These are phyloP conservation scores for Glarea lozoyensis DNA, from an alignment of 495 filamentous ascomycete species.

Conservation along the genomic window DNA sequence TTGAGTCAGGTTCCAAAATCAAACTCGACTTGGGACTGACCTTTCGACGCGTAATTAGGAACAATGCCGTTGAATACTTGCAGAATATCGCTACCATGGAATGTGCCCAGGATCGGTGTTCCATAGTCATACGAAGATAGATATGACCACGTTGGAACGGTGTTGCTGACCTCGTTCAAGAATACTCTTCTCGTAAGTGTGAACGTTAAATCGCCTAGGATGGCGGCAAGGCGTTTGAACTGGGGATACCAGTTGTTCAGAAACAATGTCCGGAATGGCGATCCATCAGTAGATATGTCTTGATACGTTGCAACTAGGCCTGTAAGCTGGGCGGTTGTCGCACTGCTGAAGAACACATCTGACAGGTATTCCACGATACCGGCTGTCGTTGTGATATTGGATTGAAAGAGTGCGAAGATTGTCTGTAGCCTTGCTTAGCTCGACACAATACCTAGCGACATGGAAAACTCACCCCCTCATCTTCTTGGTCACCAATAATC, in stretches of 20 bases:
- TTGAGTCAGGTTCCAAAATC: neutral
- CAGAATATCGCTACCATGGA: conserved; percentile 52
- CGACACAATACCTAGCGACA: neutral
- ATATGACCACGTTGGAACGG: conserved; percentile 62
- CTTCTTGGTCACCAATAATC: conserved; percentile 52
- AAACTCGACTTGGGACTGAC: neutral
- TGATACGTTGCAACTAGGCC: conserved; percentile 37
- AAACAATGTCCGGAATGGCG: conserved; percentile 58
- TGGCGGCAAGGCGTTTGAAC: conserved; percentile 69
- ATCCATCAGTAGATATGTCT: conserved; percentile 28
- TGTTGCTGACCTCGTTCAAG: conserved; percentile 50
- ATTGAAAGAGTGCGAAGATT: conserved; percentile 52
- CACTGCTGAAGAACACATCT: conserved; percentile 35
- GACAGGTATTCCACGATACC: conserved; percentile 51
- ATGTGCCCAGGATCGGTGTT: conserved; percentile 62
- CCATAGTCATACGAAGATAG: conserved; percentile 58
- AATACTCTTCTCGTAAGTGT: conserved; percentile 17
- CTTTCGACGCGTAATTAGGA: conserved; percentile 32
- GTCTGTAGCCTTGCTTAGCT: conserved; percentile 22
- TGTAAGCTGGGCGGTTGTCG: conserved; percentile 25
- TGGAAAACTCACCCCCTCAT: conserved; percentile 34
- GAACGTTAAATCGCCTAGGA: conserved; percentile 49
- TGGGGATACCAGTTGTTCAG: conserved; percentile 61
- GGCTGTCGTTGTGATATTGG: conserved; percentile 50
- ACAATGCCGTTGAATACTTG: conserved; percentile 16